Conservation (phyloP, 169 alveolate genomes). For the Plasmodium inui region DNA sequence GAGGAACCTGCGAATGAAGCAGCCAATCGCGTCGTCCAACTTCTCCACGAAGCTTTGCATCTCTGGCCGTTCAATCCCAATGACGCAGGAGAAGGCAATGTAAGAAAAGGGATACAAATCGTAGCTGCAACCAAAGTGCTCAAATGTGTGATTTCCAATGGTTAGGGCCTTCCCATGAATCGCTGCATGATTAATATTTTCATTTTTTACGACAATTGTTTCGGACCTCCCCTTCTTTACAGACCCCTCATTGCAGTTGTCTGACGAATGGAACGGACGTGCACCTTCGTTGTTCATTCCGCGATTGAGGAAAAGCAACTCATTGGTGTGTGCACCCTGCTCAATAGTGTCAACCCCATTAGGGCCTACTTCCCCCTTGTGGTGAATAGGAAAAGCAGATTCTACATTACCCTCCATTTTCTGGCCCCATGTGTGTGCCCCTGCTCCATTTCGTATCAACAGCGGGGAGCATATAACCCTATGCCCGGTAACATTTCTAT, state of each 20-base stretch:
- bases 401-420: not conserved
- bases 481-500: constrained; percentile 75
- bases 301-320: not conserved
- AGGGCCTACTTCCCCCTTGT: not conserved
- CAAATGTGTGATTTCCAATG: constrained; percentile 61
- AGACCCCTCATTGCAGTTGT: not conserved
- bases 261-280: not conserved
- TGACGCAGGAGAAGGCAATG: constrained; percentile 73
- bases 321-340: not conserved
- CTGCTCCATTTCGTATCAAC: not conserved
- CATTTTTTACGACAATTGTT: not conserved
- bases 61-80: constrained; percentile 58
- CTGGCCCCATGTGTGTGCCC: not conserved
- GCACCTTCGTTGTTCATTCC: not conserved
- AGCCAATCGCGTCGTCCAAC: constrained; percentile 37
- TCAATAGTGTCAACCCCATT: not conserved
- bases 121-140: constrained; percentile 59
- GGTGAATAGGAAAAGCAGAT: not conserved
- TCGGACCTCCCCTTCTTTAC: not conserved
- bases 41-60: constrained; percentile 20
- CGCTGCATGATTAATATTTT: not conserved
- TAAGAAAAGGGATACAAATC: constrained; percentile 60
- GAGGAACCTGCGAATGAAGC: constrained; percentile 24
- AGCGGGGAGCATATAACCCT: constrained; percentile 71
- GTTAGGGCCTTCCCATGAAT: constrained; percentile 8